A percentile compares a stretch with the other conserved stretches of the same genome.
phyloP scores from a whole-genome alignment of 768 basidiomycete genomes.

The Pisolithus tinctorius region DNA sequence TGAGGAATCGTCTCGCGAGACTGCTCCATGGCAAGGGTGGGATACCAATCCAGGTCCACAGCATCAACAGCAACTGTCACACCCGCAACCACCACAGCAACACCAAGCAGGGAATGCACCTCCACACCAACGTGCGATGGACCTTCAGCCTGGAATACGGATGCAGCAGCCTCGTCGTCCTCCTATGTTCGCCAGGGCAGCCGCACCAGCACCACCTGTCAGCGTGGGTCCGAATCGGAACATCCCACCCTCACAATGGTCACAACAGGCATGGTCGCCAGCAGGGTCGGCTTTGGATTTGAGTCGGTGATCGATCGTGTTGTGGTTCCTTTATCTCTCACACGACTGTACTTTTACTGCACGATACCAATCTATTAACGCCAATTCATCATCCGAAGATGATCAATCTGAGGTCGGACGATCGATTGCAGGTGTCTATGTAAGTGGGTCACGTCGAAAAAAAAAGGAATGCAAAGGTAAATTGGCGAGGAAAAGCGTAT shows the following conservation, averaged over 20 bases:
- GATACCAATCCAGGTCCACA: constrained; percentile 8
- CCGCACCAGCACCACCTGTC: constrained; percentile 29
- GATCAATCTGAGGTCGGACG: too few species aligned
- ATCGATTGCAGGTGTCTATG: too few species aligned
- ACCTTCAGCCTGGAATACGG: constrained; percentile 46
- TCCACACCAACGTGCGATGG: constrained; percentile 42
- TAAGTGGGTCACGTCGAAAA: too few species aligned
- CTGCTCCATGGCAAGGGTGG: constrained; percentile 20
- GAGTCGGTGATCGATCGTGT: constrained; percentile 25
- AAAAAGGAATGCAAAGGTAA: not conserved
- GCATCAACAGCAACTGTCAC: constrained; percentile 12
- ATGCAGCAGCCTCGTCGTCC: constrained; percentile 50
- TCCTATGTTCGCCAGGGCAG: constrained; percentile 43
- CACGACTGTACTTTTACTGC: not conserved
- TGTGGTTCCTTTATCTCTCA: not conserved
- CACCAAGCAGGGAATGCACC: constrained; percentile 16
- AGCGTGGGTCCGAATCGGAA: constrained; percentile 31
- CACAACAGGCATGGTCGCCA: constrained; percentile 38
- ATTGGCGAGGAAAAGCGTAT: not conserved
- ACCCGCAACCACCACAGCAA: constrained; percentile 14
- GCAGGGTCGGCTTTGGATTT: constrained; percentile 34
- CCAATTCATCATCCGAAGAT: not conserved
- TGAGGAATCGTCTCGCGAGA: constrained; percentile 24
- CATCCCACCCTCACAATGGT: constrained; percentile 35
- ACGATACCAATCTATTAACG: not conserved